A percentile compares a stretch with the other conserved stretches of the same genome.
phyloP scores from a whole-genome alignment of 139 green algal species.

The Dunaliella primolecta region DNA sequence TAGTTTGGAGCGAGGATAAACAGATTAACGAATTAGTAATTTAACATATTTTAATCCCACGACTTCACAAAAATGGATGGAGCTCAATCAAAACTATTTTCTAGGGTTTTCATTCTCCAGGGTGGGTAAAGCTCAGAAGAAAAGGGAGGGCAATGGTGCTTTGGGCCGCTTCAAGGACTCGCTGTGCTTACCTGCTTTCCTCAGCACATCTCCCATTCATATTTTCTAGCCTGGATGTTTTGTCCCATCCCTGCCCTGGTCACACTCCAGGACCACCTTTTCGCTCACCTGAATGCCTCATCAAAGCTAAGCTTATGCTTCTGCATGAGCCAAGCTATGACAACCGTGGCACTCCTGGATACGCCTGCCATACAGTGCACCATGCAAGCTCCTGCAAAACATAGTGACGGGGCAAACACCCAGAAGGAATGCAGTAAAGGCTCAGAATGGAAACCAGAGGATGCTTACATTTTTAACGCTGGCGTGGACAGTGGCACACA shows the following conservation, averaged over 20 bases:
- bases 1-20: not conserved
- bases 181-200: too few relatives aligned
- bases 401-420: too few relatives aligned
- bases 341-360: conserved; percentile 73
- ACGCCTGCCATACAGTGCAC: conserved; percentile 92
- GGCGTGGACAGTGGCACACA: too few relatives aligned
- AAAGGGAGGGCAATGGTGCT: not conserved
- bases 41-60: too few relatives aligned
- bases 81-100: too few relatives aligned
- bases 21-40: not conserved
- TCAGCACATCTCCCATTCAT: too few relatives aligned
- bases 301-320: conserved; percentile 19
- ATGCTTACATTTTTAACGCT: too few relatives aligned
- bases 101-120: not conserved
- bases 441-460: too few relatives aligned
- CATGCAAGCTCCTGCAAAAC: conserved; percentile 21
- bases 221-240: too few relatives aligned
- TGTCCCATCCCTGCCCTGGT: not conserved
- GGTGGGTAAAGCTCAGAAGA: not conserved
- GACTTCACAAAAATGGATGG: too few relatives aligned
- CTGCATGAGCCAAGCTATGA: conserved; percentile 89
- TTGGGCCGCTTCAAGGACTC: not conserved
- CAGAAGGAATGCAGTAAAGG: too few relatives aligned
- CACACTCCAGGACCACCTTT: not conserved
- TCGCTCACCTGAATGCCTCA: not conserved